Percentiles rank a stretch among this genome's conserved stretches.
Evolutionary conservation across 768 basidiomycete genomes (phyloP).

Genomic region (Panellus pusillus): DNA sequence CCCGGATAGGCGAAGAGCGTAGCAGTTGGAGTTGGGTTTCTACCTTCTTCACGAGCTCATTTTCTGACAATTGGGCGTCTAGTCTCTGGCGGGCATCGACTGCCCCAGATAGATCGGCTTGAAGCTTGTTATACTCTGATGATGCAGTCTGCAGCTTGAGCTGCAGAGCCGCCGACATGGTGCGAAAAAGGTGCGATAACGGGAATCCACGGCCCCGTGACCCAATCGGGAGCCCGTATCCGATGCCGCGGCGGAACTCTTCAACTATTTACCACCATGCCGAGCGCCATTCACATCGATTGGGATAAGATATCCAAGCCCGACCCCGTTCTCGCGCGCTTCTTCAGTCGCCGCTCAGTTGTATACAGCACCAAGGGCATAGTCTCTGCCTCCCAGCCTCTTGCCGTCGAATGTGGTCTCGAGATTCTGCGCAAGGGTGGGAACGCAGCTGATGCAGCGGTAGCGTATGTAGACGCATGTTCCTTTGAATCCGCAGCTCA

Average conservation of each 20-base stretch:
- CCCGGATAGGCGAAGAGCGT: no score
- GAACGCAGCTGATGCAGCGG: conserved; percentile 96
- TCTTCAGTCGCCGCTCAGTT: conserved; percentile 82
- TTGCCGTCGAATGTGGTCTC: conserved; percentile 88
- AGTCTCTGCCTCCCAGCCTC: conserved; percentile 86
- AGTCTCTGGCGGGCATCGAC: conserved; percentile 84
- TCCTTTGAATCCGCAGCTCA: background rate
- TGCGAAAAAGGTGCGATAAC: background rate
- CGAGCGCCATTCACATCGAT: conserved; percentile 36
- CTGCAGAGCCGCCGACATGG: conserved; percentile 42
- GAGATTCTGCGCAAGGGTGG: conserved; percentile 92
- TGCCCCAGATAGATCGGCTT: conserved; percentile 65
- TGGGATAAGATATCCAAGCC: conserved; percentile 69
- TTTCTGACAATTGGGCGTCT: conserved; percentile 90
- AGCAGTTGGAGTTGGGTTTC: background rate
- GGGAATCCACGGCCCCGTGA: background rate
- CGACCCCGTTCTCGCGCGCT: conserved; percentile 64
- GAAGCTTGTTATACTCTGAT: conserved; percentile 77
- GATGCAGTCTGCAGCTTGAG: conserved; percentile 66
- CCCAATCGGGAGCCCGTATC: background rate
- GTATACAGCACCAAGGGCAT: conserved; percentile 87
- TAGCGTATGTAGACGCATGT: conserved; percentile 46
- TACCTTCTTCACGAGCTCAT: conserved; percentile 90
- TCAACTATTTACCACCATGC: conserved; percentile 26
- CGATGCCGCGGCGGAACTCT: conserved; percentile 4